Conservation (phyloP, 2,329 filamentous ascomycete species). For the Exophiala dermatitidis region DNA sequence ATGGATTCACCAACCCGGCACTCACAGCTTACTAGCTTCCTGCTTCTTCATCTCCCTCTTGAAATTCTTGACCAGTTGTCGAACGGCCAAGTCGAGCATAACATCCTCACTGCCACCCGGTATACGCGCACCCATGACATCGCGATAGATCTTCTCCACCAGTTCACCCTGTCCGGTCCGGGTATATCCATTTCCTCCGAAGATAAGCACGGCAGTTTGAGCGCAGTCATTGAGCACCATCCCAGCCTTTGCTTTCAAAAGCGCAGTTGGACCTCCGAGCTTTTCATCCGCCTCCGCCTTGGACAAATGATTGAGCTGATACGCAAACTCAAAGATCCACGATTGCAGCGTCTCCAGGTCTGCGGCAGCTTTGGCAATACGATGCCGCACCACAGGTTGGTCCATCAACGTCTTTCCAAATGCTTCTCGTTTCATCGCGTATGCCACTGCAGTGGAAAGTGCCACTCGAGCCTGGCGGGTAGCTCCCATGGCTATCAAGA, state of each 20-base stretch:
- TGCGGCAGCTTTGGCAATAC: slow-evolving; percentile 62
- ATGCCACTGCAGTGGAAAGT: slow-evolving; percentile 53
- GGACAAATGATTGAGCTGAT: slow-evolving; percentile 50
- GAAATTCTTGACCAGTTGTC: slow-evolving; percentile 63
- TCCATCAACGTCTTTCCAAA: slow-evolving; percentile 64
- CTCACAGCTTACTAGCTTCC: no score
- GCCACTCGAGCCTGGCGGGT: slow-evolving; percentile 58
- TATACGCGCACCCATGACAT: slow-evolving; percentile 55
- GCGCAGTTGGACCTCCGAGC: slow-evolving; percentile 62
- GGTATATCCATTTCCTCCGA: slow-evolving; percentile 68
- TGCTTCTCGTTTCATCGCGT: slow-evolving; percentile 60
- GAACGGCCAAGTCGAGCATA: slow-evolving; percentile 59
- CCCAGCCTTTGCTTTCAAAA: slow-evolving; percentile 64
- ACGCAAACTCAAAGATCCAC: slow-evolving; percentile 47
- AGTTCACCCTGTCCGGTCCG: slow-evolving; percentile 62
- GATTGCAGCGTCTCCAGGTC: slow-evolving; percentile 63
- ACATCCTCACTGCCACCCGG: slow-evolving; percentile 67
- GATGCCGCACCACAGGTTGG: slow-evolving; percentile 65
- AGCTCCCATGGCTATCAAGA: slow-evolving; percentile 58
- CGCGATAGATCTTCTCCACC: slow-evolving; percentile 57
- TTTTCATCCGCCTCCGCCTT: slow-evolving; percentile 43
- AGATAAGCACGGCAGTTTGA: slow-evolving; percentile 61
- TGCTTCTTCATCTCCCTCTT: no score
- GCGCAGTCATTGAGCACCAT: slow-evolving; percentile 67
- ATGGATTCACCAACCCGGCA: no score